Evolutionary conservation across 768 basidiomycete genomes (phyloP), one percentile per base, ranked within the genome.

Genomic region (Daedaleopsis sinensis): DNA sequence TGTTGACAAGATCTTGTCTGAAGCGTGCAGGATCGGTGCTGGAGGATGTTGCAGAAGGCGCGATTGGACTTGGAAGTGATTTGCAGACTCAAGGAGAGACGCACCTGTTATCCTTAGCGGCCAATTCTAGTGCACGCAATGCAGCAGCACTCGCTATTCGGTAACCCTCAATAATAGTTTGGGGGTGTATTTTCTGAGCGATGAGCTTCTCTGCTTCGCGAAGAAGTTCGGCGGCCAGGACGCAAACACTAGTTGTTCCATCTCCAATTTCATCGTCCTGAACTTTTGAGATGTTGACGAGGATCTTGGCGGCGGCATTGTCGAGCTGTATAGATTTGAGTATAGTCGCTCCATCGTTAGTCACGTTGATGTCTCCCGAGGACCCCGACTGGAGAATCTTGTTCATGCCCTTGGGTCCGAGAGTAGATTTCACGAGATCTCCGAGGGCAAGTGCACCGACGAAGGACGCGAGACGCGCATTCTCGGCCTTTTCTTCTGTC

Each of bases 361-460:
- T 99, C 52, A 99, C 96, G 65, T 89, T 97, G 70, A 99, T 92
- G 32, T 95, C 92, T 6, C 94, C 94, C 0, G 90, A 86, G 6
- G 94, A 93, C 1, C 76, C 87, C 1, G 94, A 96, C 75, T 96
- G 96, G 16, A 99, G 86, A 64, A 99, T 98, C 81, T 98, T 98
- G 87, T 98, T 98, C 96, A 98, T 99, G 57, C 97, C 97, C 76
- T 99, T 98, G 23, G 97, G 97, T 10, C 97, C 97, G 2, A 99
- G 84, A 9, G 97, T 99, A 1, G 95, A 96, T 78, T 98, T 98
- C 70, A 99, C 96, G 66, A 99, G 87, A 79, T 99, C 97, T 46
- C 97, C 97, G 37, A 99, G 83, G 0, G 97, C 97, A 67, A 97
- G 87, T 7, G 97, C 96, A 37, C 97, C 97, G 57, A 99, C 93